phyloP scores from a whole-genome alignment of 805 yeast species.

The Candida schatavii region DNA sequence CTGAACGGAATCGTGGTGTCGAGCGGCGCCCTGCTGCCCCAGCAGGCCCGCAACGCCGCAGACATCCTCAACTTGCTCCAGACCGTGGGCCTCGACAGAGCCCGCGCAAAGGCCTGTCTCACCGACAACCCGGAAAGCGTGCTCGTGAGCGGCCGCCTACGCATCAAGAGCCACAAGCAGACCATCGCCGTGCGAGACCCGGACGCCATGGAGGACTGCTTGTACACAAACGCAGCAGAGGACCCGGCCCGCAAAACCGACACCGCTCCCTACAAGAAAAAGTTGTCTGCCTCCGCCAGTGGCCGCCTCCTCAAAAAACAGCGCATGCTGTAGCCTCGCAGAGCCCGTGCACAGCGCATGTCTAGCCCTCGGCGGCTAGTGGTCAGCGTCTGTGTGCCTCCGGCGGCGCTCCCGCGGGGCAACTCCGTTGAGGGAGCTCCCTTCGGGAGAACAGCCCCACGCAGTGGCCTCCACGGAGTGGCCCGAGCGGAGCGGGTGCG shows the following conservation, averaged over 20 bases:
- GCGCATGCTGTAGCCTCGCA: slow-evolving; percentile 4
- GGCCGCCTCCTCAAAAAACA: slow-evolving; percentile 25
- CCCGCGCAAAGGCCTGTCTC: slow-evolving; percentile 58
- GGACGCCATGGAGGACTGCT: slow-evolving; percentile 5
- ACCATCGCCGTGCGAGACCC: slow-evolving; percentile 47
- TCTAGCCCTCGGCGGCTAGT: background rate
- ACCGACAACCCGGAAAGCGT: slow-evolving; percentile 61
- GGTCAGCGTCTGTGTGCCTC: too few species aligned
- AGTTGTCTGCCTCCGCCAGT: slow-evolving; percentile 18
- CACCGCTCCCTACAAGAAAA: slow-evolving; percentile 20
- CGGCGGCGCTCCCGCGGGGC: too few species aligned
- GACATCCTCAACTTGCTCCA: slow-evolving; percentile 67
- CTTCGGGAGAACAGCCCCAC: too few species aligned
- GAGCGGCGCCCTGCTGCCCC: slow-evolving; percentile 63
- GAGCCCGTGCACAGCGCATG: background rate
- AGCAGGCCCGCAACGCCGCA: slow-evolving; percentile 60
- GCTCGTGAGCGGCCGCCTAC: slow-evolving; percentile 68
- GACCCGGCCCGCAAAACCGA: slow-evolving; percentile 13
- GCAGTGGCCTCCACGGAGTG: too few species aligned
- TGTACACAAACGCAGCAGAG: slow-evolving; percentile 21
- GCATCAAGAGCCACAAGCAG: slow-evolving; percentile 76
- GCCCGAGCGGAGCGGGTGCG: too few species aligned
- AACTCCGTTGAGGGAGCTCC: too few species aligned
- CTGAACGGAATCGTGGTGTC: slow-evolving; percentile 75
- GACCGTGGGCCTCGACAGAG: slow-evolving; percentile 67